Percentiles rank a stretch among this genome's conserved stretches.
phyloP scores from a whole-genome alignment of 2,329 filamentous ascomycete genomes.

The Pyrenochaeta sp. region DNA sequence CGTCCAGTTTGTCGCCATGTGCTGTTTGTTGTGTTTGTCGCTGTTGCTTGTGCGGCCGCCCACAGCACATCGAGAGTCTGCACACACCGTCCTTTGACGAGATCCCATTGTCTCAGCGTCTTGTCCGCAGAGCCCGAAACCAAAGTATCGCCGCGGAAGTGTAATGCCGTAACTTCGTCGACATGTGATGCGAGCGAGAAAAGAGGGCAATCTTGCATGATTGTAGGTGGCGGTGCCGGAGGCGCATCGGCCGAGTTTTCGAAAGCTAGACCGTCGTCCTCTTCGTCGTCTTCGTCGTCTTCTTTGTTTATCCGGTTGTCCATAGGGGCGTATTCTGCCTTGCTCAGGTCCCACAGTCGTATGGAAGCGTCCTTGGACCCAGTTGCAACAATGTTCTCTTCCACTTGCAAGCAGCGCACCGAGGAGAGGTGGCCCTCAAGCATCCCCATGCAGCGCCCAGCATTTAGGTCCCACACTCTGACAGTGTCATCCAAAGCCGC shows the following conservation, averaged over 20 bases:
- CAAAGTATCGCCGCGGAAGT: slow-evolving; percentile 87
- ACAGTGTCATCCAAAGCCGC: slow-evolving; percentile 93
- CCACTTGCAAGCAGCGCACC: slow-evolving; percentile 88
- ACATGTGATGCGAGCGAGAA: slow-evolving; percentile 90
- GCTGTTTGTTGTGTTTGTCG: slow-evolving; percentile 64
- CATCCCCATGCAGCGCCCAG: slow-evolving; percentile 87
- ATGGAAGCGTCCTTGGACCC: slow-evolving; percentile 96
- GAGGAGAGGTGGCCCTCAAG: slow-evolving; percentile 95
- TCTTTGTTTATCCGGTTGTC: slow-evolving; percentile 61
- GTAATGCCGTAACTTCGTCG: slow-evolving; percentile 90
- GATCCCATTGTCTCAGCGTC: slow-evolving; percentile 96
- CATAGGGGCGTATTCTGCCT: slow-evolving; percentile 81
- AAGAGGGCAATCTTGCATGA: slow-evolving; percentile 89
- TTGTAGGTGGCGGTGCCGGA: slow-evolving; percentile 72
- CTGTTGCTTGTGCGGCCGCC: slow-evolving; percentile 88
- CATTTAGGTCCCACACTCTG: slow-evolving; percentile 94
- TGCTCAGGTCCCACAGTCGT: slow-evolving; percentile 91
- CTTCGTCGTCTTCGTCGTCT: slow-evolving; percentile 52
- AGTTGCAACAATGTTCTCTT: slow-evolving; percentile 94
- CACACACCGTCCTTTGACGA: slow-evolving; percentile 95
- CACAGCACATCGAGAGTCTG: slow-evolving; percentile 98
- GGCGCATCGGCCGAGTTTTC: slow-evolving; percentile 77
- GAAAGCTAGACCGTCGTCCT: slow-evolving; percentile 71
- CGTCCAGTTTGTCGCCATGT: slow-evolving; percentile 79
- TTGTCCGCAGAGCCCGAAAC: slow-evolving; percentile 98